Evolutionary conservation across 225 moss, liverwort and hornwort species (phyloP).

Genomic region (Marchantia paleacea): DNA sequence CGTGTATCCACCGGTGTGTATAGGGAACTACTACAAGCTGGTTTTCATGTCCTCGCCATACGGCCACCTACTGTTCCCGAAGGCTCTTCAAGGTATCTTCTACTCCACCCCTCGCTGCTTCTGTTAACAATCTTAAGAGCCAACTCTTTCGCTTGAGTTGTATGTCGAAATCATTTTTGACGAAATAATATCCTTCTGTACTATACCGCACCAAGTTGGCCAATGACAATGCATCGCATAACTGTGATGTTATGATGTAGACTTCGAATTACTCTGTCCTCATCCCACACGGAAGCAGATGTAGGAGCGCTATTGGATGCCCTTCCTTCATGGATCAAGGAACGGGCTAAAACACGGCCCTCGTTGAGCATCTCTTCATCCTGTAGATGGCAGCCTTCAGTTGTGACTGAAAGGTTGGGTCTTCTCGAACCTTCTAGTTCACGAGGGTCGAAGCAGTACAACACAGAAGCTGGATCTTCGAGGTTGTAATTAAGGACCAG

Average conservation of each 20-base stretch:
- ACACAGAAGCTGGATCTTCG: neutral
- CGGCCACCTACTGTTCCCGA: conserved; percentile 88
- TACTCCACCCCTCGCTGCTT: neutral
- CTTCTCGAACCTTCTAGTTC: neutral
- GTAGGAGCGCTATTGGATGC: conserved; percentile 69
- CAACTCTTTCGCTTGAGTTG: no score
- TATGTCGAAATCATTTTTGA: no score
- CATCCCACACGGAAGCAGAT: conserved; percentile 82
- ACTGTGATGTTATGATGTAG: conserved; percentile 33
- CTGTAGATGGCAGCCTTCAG: conserved; percentile 26
- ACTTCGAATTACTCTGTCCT: conserved; percentile 86
- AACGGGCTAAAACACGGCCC: conserved; percentile 39
- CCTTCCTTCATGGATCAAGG: conserved; percentile 65
- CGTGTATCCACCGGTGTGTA: conserved; percentile 11
- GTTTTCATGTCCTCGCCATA: conserved; percentile 94
- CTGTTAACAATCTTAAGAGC: no score
- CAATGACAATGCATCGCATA: neutral
- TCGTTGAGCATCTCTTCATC: conserved; percentile 17
- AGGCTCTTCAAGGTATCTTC: conserved; percentile 77
- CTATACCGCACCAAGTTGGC: neutral
- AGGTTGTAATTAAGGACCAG: neutral
- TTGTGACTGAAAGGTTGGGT: neutral
- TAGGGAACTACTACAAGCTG: conserved; percentile 75
- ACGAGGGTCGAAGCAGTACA: neutral
- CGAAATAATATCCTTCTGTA: no score